These are phyloP conservation scores for Boletus subparvulus DNA, from an alignment of 768 basidiomycete species.

Conservation along the genomic window DNA sequence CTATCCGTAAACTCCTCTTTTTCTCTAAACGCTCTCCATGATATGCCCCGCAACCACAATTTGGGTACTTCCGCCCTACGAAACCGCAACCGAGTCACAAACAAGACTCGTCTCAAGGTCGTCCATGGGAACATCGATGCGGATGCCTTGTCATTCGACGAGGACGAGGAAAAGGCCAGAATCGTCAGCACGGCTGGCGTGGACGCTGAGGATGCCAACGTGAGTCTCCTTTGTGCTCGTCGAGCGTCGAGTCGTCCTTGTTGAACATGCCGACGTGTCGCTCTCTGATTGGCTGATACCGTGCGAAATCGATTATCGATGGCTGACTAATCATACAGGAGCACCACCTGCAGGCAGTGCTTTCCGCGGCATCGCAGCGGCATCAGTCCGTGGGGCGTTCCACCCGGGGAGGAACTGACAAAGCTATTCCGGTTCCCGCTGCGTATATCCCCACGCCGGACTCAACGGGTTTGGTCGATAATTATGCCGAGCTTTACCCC, in stretches of 20 bases:
- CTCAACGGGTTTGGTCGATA: slow-evolving; percentile 73
- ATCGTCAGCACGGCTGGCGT: slow-evolving; percentile 83
- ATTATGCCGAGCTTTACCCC: slow-evolving; percentile 79
- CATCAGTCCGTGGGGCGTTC: slow-evolving; percentile 39
- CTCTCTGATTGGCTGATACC: slow-evolving; percentile 44
- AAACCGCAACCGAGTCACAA: slow-evolving; percentile 88
- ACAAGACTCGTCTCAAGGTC: slow-evolving; percentile 88
- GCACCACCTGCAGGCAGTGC: slow-evolving; percentile 57
- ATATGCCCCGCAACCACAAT: slow-evolving; percentile 83
- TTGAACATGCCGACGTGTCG: slow-evolving; percentile 45
- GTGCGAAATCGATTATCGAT: slow-evolving; percentile 51
- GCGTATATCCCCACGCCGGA: slow-evolving; percentile 94
- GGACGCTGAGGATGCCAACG: slow-evolving; percentile 91
- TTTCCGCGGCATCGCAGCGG: slow-evolving; percentile 53
- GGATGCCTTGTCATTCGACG: slow-evolving; percentile 76
- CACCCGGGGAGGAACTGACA: slow-evolving; percentile 36
- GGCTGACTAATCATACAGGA: slow-evolving; percentile 56
- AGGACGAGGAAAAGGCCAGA: slow-evolving; percentile 83
- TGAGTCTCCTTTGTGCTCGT: slow-evolving; percentile 51
- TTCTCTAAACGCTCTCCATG: slow-evolving; percentile 57
- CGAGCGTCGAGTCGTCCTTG: slow-evolving; percentile 39
- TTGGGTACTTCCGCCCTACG: slow-evolving; percentile 75
- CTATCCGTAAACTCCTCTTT: slow-evolving; percentile 41
- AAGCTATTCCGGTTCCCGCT: slow-evolving; percentile 41
- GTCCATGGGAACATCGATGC: slow-evolving; percentile 78